Percentiles rank a stretch among this genome's conserved stretches.
phyloP scores from a whole-genome alignment of 257 asterid genomes.

The Thymus mandschuricus region DNA sequence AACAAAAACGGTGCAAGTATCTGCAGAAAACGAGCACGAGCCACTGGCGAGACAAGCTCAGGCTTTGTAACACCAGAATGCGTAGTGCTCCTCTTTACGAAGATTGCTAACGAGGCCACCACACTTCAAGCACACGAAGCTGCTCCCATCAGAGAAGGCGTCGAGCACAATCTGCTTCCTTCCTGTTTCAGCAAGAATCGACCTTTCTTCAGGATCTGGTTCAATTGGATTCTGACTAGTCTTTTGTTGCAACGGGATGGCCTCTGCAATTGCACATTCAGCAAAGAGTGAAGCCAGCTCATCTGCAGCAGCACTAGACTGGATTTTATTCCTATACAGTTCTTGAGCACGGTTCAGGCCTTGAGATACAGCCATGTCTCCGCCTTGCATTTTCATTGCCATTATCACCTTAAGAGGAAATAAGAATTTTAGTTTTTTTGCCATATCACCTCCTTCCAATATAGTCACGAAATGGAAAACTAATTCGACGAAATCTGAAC shows the following conservation, averaged over 20 bases:
- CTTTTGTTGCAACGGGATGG: constrained; percentile 50
- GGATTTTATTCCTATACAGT: constrained; percentile 62
- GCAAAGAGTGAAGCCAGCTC: constrained; percentile 87
- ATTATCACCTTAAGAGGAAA: constrained; percentile 60
- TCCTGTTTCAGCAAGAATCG: constrained; percentile 85
- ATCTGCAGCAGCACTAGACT: constrained; percentile 76
- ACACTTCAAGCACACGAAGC: constrained; percentile 86
- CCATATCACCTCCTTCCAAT: background rate
- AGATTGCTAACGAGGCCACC: constrained; percentile 89
- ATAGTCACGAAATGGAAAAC: background rate
- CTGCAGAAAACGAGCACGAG: constrained; percentile 11
- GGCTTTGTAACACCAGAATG: constrained; percentile 80
- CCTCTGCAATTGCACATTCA: constrained; percentile 94
- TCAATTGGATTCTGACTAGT: constrained; percentile 39
- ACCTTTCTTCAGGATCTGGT: constrained; percentile 55
- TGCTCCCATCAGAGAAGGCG: constrained; percentile 92
- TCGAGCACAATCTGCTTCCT: constrained; percentile 76
- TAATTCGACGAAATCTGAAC: background rate
- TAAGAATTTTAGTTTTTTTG: background rate
- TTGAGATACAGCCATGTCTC: constrained; percentile 70
- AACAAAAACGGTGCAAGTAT: constrained; percentile 18
- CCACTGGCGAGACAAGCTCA: constrained; percentile 33
- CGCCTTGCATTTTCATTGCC: constrained; percentile 83
- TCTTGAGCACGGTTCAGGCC: constrained; percentile 77
- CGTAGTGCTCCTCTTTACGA: constrained; percentile 83